Percentiles rank a stretch among this genome's conserved stretches.
Evolutionary conservation across 2,329 filamentous ascomycete genomes (phyloP).

Genomic region (Colletotrichum spaethianum): DNA sequence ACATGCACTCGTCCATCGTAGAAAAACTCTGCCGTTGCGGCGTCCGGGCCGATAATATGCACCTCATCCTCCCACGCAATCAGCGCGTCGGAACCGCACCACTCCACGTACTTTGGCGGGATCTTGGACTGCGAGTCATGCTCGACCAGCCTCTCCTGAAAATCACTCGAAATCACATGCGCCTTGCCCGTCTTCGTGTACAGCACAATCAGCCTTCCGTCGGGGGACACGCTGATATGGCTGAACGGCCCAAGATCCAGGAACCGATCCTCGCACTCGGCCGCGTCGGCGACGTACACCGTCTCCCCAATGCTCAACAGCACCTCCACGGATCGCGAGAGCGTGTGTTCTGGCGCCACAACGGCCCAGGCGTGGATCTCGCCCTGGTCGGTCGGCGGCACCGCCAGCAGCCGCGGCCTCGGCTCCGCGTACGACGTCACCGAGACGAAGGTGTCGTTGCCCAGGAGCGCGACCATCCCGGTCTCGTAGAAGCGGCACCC

Average conservation of each 20-base stretch:
- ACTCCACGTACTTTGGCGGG: slow-evolving; percentile 88
- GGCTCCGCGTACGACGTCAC: slow-evolving; percentile 95
- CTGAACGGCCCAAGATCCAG: slow-evolving; percentile 94
- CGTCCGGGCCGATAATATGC: slow-evolving; percentile 89
- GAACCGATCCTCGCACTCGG: slow-evolving; percentile 91
- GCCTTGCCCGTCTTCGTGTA: slow-evolving; percentile 89
- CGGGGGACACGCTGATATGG: slow-evolving; percentile 91
- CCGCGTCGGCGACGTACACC: slow-evolving; percentile 87
- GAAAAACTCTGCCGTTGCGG: slow-evolving; percentile 82
- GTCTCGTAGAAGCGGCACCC: slow-evolving; percentile 92
- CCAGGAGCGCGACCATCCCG: slow-evolving; percentile 93
- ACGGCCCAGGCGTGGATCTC: slow-evolving; percentile 90
- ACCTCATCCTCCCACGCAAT: slow-evolving; percentile 99
- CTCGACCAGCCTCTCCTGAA: slow-evolving; percentile 91
- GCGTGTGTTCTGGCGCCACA: slow-evolving; percentile 87
- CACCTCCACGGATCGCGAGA: slow-evolving; percentile 94
- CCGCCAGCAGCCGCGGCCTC: slow-evolving; percentile 84
- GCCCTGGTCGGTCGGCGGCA: slow-evolving; percentile 82
- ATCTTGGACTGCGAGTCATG: slow-evolving; percentile 91
- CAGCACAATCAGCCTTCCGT: slow-evolving; percentile 88
- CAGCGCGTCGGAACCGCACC: slow-evolving; percentile 96
- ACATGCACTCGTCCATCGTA: slow-evolving; percentile 95
- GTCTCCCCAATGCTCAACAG: slow-evolving; percentile 88
- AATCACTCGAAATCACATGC: slow-evolving; percentile 95
- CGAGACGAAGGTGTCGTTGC: slow-evolving; percentile 87